phyloP scores from a whole-genome alignment of 192 early-diverging fungal species.

The Mortierella claussenii region DNA sequence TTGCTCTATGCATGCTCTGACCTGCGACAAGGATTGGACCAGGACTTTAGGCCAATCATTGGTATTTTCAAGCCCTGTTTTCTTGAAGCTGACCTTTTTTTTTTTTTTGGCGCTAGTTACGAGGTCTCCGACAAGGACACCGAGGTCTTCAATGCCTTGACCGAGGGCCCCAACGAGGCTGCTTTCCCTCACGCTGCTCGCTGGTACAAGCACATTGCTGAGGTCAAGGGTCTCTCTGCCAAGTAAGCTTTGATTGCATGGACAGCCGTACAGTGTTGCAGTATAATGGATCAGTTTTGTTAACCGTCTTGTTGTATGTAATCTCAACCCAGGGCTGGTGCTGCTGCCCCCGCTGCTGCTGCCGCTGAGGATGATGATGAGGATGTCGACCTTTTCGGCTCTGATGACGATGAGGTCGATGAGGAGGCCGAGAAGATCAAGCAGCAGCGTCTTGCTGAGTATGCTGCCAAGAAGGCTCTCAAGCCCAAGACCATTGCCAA shows the following conservation, averaged over 20 bases:
- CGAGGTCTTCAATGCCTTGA: slow-evolving; percentile 84
- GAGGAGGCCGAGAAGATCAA: slow-evolving; percentile 90
- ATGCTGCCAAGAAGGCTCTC: slow-evolving; percentile 91
- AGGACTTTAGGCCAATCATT: too few relatives aligned
- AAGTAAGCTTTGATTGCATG: slow-evolving; percentile 67
- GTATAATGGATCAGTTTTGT: too few relatives aligned
- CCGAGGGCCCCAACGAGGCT: slow-evolving; percentile 75
- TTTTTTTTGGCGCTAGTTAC: slow-evolving; percentile 53
- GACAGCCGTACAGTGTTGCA: too few relatives aligned
- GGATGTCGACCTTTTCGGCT: slow-evolving; percentile 95
- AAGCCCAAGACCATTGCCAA: slow-evolving; percentile 90
- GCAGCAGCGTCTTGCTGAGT: slow-evolving; percentile 89
- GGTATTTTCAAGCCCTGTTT: too few relatives aligned
- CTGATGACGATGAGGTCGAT: slow-evolving; percentile 93
- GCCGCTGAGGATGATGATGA: slow-evolving; percentile 88
- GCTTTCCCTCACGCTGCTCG: slow-evolving; percentile 89
- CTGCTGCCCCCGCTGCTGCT: slow-evolving; percentile 63
- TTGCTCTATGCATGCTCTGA: background rate
- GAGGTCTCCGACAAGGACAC: slow-evolving; percentile 87
- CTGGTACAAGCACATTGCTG: slow-evolving; percentile 95
- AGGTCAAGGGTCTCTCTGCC: slow-evolving; percentile 60
- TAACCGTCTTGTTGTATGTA: background rate
- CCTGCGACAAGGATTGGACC: background rate
- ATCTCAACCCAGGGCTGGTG: slow-evolving; percentile 66
- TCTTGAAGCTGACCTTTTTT: too few relatives aligned